phyloP scores from a whole-genome alignment of 176 grass and related monocot species.

The Tillandsia leiboldiana region DNA sequence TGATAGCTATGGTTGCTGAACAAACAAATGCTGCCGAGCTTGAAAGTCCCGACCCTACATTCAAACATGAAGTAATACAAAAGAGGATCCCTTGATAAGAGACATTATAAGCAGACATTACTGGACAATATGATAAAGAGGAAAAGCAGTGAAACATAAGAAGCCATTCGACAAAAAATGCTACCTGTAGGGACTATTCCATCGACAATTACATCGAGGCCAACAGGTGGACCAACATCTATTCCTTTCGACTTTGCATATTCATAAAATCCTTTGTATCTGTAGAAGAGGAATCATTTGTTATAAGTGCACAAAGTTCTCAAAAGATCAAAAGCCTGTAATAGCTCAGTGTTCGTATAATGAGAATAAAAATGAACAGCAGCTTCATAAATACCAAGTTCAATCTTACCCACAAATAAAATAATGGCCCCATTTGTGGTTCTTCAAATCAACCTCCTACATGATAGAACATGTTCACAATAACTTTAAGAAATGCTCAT shows the following conservation, averaged over 20 bases:
- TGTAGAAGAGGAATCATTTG: slow-evolving; percentile 24
- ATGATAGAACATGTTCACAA: background rate
- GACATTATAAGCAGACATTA: background rate
- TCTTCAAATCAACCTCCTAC: slow-evolving; percentile 89
- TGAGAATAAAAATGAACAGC: background rate
- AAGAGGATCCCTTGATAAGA: background rate
- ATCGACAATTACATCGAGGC: slow-evolving; percentile 72
- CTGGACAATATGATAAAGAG: background rate
- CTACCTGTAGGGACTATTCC: slow-evolving; percentile 91
- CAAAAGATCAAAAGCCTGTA: no score
- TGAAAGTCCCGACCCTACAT: slow-evolving; percentile 71
- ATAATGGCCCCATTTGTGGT: slow-evolving; percentile 93
- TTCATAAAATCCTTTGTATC: slow-evolving; percentile 81
- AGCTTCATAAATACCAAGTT: background rate
- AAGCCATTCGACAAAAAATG: background rate
- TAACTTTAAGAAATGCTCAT: background rate
- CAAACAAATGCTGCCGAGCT: slow-evolving; percentile 92
- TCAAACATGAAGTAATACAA: background rate
- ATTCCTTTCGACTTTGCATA: slow-evolving; percentile 62
- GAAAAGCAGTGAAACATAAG: background rate
- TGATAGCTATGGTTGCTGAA: slow-evolving; percentile 83
- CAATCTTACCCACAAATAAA: slow-evolving; percentile 92
- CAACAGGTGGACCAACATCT: slow-evolving; percentile 48
- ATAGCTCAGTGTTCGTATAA: background rate
- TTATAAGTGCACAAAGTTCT: background rate